phyloP scores from a whole-genome alignment of 2,329 filamentous ascomycete species.

The Trichophyton simii region DNA sequence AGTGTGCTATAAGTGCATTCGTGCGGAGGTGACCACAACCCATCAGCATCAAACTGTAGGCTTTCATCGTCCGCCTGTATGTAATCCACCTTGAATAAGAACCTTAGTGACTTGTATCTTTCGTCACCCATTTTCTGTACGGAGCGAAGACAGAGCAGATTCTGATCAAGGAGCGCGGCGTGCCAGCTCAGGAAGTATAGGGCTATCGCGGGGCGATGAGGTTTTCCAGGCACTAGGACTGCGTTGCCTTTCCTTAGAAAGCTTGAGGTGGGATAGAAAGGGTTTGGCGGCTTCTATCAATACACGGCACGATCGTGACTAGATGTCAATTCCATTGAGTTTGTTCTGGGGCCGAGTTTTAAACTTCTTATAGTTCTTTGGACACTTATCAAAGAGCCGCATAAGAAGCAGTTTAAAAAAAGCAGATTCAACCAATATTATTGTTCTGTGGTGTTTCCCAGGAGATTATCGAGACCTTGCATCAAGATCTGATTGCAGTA shows the following conservation, averaged over 20 bases:
- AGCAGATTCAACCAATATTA: too few relatives aligned
- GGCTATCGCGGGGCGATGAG: neutral
- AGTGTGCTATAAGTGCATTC: neutral
- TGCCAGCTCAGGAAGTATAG: neutral
- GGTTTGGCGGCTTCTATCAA: neutral
- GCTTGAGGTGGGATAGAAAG: neutral
- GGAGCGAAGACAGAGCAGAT: neutral
- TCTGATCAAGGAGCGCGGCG: neutral
- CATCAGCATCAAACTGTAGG: slow-evolving; percentile 4
- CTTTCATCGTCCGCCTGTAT: slow-evolving; percentile 7
- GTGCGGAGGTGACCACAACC: neutral
- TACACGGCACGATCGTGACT: neutral
- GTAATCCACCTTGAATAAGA: slow-evolving; percentile 14
- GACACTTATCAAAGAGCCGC: neutral
- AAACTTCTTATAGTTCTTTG: neutral
- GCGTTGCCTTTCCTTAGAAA: too few relatives aligned
- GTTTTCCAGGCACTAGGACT: too few relatives aligned
- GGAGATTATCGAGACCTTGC: neutral
- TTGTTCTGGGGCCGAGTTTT: neutral
- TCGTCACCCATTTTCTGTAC: neutral
- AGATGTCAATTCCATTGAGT: neutral
- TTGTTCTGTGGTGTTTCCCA: neutral
- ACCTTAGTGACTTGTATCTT: slow-evolving; percentile 5
- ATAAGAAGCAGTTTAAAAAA: neutral
- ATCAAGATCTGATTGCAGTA: neutral